Base-by-base conservation (phyloP, 139 green algal genomes). In the Haematococcus lacustris region DNA sequence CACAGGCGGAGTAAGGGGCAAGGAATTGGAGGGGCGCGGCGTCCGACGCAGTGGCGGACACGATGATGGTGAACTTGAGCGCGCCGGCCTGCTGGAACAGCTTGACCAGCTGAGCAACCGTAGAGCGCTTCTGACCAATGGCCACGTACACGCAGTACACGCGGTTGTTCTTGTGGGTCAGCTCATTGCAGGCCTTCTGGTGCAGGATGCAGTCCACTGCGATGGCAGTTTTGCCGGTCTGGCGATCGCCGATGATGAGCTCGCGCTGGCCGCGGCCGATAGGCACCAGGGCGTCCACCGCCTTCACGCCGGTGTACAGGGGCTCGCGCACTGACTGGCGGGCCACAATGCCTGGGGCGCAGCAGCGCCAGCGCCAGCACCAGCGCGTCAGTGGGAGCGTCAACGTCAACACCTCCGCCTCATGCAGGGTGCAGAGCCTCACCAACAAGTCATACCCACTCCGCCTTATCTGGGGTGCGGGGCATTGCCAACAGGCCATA, bases 151-250 rank as follows among this genome's bases (percentile, higher is more conserved):
- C 84, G 85, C 90, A 96, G 79, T 92, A 94, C 68, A 96, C 79
- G 73, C 80, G 81, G 72, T 86, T 90, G 87, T 84, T 91, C 51
- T 51, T 64, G 67, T 26, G 1, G 33, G 47, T 63, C 17, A 70
- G 67, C 51, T 73, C 76, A 53, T 87, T 85, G 60, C 60, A 80
- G 21, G 65, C 66, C 80, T 87, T 85, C 80, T 91, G 89, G 83
- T 94, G 83, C 64, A 94, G 76, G 68, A 96, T 94, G 75, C 85
- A 87, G 75, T 97, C 92, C 51, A 97, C 82, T 23, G 91, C 91
- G 61, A 96, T 90, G 63, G 91, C 91, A 32, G 91, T 97, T 83
- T 97, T 97, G 68, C 91, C 91, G n/a, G 91, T 97, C 84, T 88
- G 91, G 68, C 91, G 87, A 81, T 97, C 91, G 33, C 91, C 91